A percentile compares a stretch with the other conserved stretches of the same genome.
Conservation (phyloP, 345 rosid species). For the Acer campestre region DNA sequence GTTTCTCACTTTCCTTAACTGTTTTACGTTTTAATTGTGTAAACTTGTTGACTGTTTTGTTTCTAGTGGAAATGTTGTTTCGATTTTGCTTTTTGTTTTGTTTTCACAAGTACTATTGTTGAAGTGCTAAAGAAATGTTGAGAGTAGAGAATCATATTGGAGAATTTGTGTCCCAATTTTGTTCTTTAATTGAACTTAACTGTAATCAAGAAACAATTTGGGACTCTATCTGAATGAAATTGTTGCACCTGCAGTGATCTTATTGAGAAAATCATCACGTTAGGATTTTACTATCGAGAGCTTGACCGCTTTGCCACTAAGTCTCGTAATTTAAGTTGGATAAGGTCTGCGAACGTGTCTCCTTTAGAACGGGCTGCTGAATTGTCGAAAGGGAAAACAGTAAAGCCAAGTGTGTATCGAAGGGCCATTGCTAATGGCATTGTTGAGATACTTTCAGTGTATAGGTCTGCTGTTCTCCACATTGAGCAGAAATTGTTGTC, state of each 20-base stretch:
- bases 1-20: not conserved
- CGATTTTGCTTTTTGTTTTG: not conserved
- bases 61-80: not conserved
- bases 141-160: no score
- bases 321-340: constrained; percentile 87
- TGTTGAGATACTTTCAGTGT: constrained; percentile 80
- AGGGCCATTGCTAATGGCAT: constrained; percentile 95
- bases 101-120: not conserved
- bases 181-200: not conserved
- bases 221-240: not conserved
- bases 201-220: not conserved
- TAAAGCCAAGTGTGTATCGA: constrained; percentile 66
- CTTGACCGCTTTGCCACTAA: constrained; percentile 79
- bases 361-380: constrained; percentile 56
- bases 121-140: no score
- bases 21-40: not conserved
- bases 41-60: not conserved
- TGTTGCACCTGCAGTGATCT: constrained; percentile 56
- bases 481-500: constrained; percentile 87
- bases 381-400: constrained; percentile 35
- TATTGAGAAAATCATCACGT: constrained; percentile 75
- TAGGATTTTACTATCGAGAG: constrained; percentile 92
- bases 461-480: constrained; percentile 87
- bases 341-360: constrained; percentile 54
- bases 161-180: not conserved